phyloP scores from a whole-genome alignment of 352 stramenopile species.

The Globisporangium spiculum region DNA sequence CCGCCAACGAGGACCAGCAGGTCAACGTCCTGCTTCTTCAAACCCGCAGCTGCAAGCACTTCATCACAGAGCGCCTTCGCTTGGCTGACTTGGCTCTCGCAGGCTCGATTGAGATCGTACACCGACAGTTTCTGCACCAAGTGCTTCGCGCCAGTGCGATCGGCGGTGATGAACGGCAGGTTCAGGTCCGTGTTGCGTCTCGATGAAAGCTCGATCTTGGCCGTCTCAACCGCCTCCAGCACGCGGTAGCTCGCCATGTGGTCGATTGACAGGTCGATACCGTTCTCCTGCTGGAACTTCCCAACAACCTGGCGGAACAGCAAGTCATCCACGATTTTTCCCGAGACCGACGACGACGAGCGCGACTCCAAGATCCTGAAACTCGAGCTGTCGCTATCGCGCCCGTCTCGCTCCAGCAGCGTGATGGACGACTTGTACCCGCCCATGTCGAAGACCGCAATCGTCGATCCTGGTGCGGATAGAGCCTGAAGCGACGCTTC shows the following conservation, averaged over 20 bases:
- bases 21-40: conserved; percentile 40
- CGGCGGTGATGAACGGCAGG: conserved; percentile 74
- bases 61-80: conserved; percentile 34
- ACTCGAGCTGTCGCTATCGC: conserved; percentile 7
- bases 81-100: conserved; percentile 34
- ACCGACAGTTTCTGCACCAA: conserved; percentile 60
- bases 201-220: conserved; percentile 69
- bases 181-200: conserved; percentile 59
- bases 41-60: conserved; percentile 27
- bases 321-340: conserved; percentile 40
- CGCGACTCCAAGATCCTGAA: conserved; percentile 41
- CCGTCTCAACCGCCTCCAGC: conserved; percentile 59
- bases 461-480: conserved; percentile 16
- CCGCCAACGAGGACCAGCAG: conserved; percentile 59
- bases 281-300: conserved; percentile 50
- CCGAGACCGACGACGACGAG: conserved; percentile 39
- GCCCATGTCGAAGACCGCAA: conserved; percentile 74
- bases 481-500: not conserved
- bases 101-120: conserved; percentile 47
- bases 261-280: conserved; percentile 71
- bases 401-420: conserved; percentile 32
- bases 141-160: conserved; percentile 66
- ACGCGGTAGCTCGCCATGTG: conserved; percentile 70
- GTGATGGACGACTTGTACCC: conserved; percentile 55
- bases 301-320: conserved; percentile 50